A percentile compares a stretch with the other conserved stretches of the same genome.
Evolutionary conservation across 148 eudicot species (phyloP).

Genomic region (Mesembryanthemum crystallinum): DNA sequence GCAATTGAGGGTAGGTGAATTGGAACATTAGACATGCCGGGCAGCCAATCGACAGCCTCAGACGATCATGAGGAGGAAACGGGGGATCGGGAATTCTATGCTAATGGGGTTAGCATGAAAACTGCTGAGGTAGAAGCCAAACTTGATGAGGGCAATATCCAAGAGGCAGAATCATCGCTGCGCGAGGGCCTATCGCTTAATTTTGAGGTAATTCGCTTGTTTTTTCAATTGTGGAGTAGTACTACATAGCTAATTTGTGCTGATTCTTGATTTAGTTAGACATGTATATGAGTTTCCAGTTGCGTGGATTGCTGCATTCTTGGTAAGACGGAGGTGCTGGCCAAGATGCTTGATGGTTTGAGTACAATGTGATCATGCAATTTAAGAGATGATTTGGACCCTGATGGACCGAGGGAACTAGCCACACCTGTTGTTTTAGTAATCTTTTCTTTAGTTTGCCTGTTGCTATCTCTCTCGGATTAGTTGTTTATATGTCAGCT

Average conservation of each 20-base stretch:
- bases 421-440: too few relatives aligned
- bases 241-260: constrained; percentile 5
- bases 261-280: background rate
- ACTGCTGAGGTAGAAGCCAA: constrained; percentile 72
- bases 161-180: constrained; percentile 87
- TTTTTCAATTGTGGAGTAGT: background rate
- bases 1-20: background rate
- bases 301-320: background rate
- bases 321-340: background rate
- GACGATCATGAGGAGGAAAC: constrained; percentile 43
- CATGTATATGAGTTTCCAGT: background rate
- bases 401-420: too few relatives aligned
- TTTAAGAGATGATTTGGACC: background rate
- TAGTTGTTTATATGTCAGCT: background rate
- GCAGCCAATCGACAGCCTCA: constrained; percentile 33
- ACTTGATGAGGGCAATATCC: constrained; percentile 82
- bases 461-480: too few relatives aligned
- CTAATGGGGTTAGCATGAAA: constrained; percentile 70
- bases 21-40: constrained; percentile 40
- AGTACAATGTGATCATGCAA: background rate
- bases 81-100: constrained; percentile 56
- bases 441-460: too few relatives aligned
- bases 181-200: constrained; percentile 94
- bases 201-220: constrained; percentile 57
- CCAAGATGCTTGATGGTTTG: background rate